Conservation (phyloP, 192 early-diverging fungal species). For the Glomus cerebriforme region DNA sequence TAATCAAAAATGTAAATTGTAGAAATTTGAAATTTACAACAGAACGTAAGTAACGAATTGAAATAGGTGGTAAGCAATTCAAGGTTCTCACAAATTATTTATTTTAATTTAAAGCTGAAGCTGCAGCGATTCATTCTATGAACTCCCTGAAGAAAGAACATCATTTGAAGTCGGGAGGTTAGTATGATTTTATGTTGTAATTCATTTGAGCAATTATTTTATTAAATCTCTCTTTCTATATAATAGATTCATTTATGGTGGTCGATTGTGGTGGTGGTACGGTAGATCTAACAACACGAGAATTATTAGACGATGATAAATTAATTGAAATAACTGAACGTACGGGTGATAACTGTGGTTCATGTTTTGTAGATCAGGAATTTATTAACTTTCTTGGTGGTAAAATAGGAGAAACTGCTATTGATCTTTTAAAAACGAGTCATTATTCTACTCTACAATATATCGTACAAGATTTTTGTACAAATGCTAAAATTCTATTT, state of each 20-base stretch:
- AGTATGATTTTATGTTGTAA: background rate
- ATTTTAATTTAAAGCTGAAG: conserved; percentile 11
- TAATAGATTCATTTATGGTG: conserved; percentile 52
- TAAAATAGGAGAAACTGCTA: background rate
- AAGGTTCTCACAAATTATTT: background rate
- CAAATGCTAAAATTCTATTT: background rate
- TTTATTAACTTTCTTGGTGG: conserved; percentile 1
- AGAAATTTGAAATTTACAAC: background rate
- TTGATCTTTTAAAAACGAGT: background rate
- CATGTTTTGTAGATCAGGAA: background rate
- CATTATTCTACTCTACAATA: conserved; percentile 17
- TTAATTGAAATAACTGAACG: background rate
- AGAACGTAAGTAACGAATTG: background rate
- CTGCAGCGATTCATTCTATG: conserved; percentile 3
- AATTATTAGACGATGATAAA: background rate
- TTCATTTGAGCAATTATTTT: background rate
- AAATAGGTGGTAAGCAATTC: background rate
- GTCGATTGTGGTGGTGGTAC: conserved; percentile 62
- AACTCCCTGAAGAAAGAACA: background rate
- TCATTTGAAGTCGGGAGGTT: background rate
- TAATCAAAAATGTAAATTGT: background rate
- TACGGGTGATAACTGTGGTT: background rate
- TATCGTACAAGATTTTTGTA: background rate
- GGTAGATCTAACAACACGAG: conserved; percentile 51
- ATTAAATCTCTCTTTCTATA: background rate